Conservation (phyloP, 2,329 filamentous ascomycete genomes). For the Penicillium occitanis region DNA sequence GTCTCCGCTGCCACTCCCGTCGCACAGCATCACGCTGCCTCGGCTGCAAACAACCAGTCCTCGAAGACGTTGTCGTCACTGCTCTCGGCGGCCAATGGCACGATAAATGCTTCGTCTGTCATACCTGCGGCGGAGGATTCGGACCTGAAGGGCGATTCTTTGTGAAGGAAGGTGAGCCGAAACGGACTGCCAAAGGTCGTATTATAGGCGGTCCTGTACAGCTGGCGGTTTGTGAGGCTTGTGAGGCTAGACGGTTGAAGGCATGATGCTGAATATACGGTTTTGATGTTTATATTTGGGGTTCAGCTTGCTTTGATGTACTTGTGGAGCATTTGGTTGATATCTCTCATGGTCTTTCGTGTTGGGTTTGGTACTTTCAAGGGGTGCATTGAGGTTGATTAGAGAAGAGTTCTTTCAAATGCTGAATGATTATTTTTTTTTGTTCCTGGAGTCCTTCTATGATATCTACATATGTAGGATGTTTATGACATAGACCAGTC, state of each 20-base stretch:
- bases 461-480: no score
- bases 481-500: conserved; percentile 54
- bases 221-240: conserved; percentile 61
- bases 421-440: neutral
- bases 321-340: neutral
- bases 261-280: conserved; percentile 38
- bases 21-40: conserved; percentile 86
- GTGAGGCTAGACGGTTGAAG: conserved; percentile 63
- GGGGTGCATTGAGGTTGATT: neutral
- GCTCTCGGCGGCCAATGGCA: conserved; percentile 94
- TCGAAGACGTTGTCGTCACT: conserved; percentile 85
- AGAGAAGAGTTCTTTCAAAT: neutral
- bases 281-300: neutral
- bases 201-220: conserved; percentile 52
- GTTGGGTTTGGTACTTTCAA: neutral
- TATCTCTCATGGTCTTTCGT: neutral
- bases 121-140: conserved; percentile 62
- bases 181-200: conserved; percentile 46
- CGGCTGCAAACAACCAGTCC: conserved; percentile 78
- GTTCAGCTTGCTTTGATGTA: neutral
- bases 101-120: conserved; percentile 82
- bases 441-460: no score
- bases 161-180: conserved; percentile 55
- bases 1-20: conserved; percentile 86
- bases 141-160: conserved; percentile 63